A percentile compares a stretch with the other conserved stretches of the same genome.
Evolutionary conservation across 805 yeast species (phyloP).

Genomic region (Metschnikowia aberdeeniae): DNA sequence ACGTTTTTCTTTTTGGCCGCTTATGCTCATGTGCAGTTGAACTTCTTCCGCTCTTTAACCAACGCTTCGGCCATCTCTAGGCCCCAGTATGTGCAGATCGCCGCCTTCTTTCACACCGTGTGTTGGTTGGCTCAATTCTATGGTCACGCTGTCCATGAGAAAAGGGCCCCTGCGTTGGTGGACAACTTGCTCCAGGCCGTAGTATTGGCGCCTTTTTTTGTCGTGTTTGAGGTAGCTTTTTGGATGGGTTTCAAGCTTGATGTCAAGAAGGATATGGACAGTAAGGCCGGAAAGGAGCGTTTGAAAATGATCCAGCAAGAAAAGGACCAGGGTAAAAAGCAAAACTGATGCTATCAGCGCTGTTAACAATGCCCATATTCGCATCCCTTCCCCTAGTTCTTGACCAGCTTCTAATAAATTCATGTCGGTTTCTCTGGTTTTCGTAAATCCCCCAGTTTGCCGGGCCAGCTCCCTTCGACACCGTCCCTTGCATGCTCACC

Average conservation of each 20-base stretch:
- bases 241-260: slow-evolving; percentile 57
- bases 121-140: slow-evolving; percentile 83
- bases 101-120: slow-evolving; percentile 42
- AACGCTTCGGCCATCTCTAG: slow-evolving; percentile 5
- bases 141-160: slow-evolving; percentile 83
- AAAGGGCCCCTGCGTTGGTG: slow-evolving; percentile 78
- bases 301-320: slow-evolving; percentile 27
- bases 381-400: no score
- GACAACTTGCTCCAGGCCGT: slow-evolving; percentile 83
- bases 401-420: neutral
- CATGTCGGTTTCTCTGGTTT: neutral
- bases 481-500: neutral
- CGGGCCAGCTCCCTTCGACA: no score
- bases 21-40: slow-evolving; percentile 22
- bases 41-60: slow-evolving; percentile 17
- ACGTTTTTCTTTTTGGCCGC: slow-evolving; percentile 22
- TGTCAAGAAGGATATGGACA: slow-evolving; percentile 47
- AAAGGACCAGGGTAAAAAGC: slow-evolving; percentile 4
- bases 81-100: slow-evolving; percentile 23
- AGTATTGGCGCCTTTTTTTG: slow-evolving; percentile 89
- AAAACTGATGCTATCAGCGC: neutral
- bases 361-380: neutral
- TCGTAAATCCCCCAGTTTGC: no score
- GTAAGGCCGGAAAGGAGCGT: slow-evolving; percentile 38
- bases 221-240: slow-evolving; percentile 71